phyloP scores from a whole-genome alignment of 2,329 filamentous ascomycete genomes.

The Calonectria hongkongensis region DNA sequence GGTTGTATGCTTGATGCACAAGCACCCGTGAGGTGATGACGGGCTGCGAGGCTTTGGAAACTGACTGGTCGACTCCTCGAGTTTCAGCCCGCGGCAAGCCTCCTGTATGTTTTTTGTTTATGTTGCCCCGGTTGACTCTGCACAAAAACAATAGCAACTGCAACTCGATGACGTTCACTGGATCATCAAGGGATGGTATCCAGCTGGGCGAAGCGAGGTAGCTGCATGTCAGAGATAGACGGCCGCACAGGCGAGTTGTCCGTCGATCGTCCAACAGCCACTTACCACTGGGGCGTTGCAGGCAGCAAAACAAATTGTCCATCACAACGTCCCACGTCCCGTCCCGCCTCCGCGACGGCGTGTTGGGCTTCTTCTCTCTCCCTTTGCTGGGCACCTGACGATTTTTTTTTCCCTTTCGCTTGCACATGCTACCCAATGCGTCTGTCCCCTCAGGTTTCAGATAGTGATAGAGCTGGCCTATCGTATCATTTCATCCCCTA shows the following conservation, averaged over 20 bases:
- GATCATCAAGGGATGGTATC: constrained; percentile 8
- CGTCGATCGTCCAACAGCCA: constrained; percentile 20
- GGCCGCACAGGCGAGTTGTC: constrained; percentile 33
- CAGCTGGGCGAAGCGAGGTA: constrained; percentile 26
- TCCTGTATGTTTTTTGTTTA: constrained; percentile 5
- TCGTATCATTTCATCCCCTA: constrained; percentile 35
- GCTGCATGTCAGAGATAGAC: constrained; percentile 43
- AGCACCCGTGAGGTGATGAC: not conserved
- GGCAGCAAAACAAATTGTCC: not conserved
- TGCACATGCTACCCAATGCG: not conserved
- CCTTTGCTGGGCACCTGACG: not conserved
- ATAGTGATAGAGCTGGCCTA: constrained; percentile 17
- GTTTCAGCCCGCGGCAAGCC: constrained; percentile 31
- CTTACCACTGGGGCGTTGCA: constrained; percentile 23
- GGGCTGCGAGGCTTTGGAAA: constrained; percentile 10
- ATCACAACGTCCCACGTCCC: constrained; percentile 21
- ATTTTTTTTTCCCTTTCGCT: not conserved
- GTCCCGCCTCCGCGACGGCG: constrained; percentile 18
- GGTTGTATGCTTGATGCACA: not conserved
- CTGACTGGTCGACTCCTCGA: constrained; percentile 9
- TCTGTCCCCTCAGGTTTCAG: not conserved
- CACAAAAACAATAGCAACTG: constrained; percentile 10
- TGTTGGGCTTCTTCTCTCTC: constrained; percentile 1
- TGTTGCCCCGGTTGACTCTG: constrained; percentile 7
- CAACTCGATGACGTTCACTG: constrained; percentile 12